Percentiles rank a stretch among this genome's conserved stretches.
Evolutionary conservation across 225 moss, liverwort and hornwort genomes (phyloP).

Genomic region (Pseudisothecium myosuroides): DNA sequence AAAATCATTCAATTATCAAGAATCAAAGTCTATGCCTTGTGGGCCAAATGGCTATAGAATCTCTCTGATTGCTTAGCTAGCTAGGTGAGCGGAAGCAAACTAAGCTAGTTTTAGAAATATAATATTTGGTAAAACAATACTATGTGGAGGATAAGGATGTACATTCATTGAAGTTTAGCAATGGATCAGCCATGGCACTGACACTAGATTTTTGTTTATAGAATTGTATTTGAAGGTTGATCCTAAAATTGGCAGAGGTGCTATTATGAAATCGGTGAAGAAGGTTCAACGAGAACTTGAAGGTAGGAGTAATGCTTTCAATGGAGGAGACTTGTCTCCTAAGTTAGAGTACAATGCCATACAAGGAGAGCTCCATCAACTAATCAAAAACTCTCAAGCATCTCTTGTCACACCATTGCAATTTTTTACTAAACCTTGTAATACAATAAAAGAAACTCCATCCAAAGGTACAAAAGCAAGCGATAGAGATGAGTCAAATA

Average conservation of each 20-base stretch:
- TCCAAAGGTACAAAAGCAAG: background rate
- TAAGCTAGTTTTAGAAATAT: background rate
- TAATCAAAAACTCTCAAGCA: background rate
- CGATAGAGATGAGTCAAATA: background rate
- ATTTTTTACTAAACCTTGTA: background rate
- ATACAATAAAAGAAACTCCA: background rate
- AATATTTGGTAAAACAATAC: background rate
- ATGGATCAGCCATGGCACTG: fast-evolving
- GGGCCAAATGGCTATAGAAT: background rate
- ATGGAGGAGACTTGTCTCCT: background rate
- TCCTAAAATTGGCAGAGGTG: slow-evolving; percentile 15
- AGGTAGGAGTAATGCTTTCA: background rate
- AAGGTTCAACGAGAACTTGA: slow-evolving; percentile 42
- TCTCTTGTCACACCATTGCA: background rate
- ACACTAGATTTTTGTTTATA: background rate
- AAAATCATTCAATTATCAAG: background rate
- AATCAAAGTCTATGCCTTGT: background rate
- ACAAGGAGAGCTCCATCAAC: slow-evolving; percentile 8
- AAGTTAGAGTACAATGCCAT: slow-evolving; percentile 12
- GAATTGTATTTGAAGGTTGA: slow-evolving; percentile 42
- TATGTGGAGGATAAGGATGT: background rate
- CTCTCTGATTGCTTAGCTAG: background rate
- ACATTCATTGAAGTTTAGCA: background rate
- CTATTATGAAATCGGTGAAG: slow-evolving; percentile 37
- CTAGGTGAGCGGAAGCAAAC: background rate